A percentile compares a stretch with the other conserved stretches of the same genome.
Evolutionary conservation across 1,139 yeast species (phyloP).

Genomic region (Eremothecium coryli): DNA sequence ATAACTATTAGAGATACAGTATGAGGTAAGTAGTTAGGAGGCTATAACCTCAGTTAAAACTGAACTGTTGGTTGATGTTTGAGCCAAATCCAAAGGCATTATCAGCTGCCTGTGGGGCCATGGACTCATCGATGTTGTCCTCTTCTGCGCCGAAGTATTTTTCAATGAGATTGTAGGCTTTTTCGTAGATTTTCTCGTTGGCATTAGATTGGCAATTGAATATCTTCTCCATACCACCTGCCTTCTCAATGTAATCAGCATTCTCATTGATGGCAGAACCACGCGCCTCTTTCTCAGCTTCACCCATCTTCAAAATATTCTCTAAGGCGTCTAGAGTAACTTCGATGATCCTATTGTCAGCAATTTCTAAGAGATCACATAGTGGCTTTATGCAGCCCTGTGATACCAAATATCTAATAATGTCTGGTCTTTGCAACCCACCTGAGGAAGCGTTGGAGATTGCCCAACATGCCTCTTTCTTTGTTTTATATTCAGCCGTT

Average conservation of each 20-base stretch:
- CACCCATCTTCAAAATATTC: constrained; percentile 90
- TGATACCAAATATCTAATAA: constrained; percentile 79
- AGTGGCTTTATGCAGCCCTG: constrained; percentile 97
- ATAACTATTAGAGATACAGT: constrained; percentile 1
- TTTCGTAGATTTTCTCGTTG: constrained; percentile 85
- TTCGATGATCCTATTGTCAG: constrained; percentile 86
- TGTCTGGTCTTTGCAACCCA: constrained; percentile 85
- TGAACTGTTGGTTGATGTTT: constrained; percentile 32
- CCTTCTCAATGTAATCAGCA: constrained; percentile 90
- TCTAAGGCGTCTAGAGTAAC: constrained; percentile 93
- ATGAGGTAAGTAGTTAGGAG: neutral
- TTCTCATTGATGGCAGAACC: constrained; percentile 68
- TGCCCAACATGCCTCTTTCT: constrained; percentile 99
- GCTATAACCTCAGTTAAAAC: constrained; percentile 28
- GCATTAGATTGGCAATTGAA: constrained; percentile 86
- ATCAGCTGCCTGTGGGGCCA: constrained; percentile 77
- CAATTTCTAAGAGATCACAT: constrained; percentile 81
- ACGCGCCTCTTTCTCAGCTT: constrained; percentile 73
- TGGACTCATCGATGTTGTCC: constrained; percentile 66
- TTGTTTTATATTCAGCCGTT: constrained; percentile 87
- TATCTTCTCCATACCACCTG: constrained; percentile 97
- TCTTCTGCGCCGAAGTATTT: constrained; percentile 82
- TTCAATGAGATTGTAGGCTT: constrained; percentile 84
- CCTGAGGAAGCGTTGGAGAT: constrained; percentile 96
- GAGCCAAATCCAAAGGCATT: constrained; percentile 86